Base-by-base conservation (phyloP, 1,139 yeast genomes). In the Lodderomyces theae region DNA sequence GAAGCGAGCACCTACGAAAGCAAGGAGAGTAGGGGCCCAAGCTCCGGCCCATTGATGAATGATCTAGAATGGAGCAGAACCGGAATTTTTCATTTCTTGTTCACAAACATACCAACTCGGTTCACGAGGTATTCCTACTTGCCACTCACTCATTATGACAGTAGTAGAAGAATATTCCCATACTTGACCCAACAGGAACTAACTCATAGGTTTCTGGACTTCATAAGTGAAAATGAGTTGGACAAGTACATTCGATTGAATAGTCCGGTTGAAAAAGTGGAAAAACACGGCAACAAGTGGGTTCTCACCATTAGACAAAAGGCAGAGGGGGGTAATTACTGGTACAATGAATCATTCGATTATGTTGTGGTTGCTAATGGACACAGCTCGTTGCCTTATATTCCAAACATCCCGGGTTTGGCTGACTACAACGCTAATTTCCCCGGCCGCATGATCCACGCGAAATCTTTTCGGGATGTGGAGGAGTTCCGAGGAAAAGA, bases 401-500 rank as follows among this genome's bases (percentile, higher is more conserved):
- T 75, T 29, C 83, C 83, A 2, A 48, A 55, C 9, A 66, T 75
- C 35, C 62, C 62, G 0, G 89, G 89, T 0, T 57, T 83, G 38
- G 60, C 65, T 3, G 74, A 69, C 36, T 82, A 80, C 75, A 58
- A 58, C 41, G 54, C 50, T 8, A 56, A 60, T 22, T 66, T 60
- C 45, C 82, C 85, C 1, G 70, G 66, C 2, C 56, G 71, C 6
- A 63, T 84, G 2, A 54, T 67, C 16, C 94, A 86, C 58, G 71
- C 90, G 12, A 80, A 79, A 52, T 62, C 73, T 22, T 86, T 75
- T 58, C 69, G 82, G 45, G 66, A 64, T 12, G 74, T 82, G 3
- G 69, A 71, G 4, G 69, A 63, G 26, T 80, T 64, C 48, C 54
- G 54, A 24, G 64, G 61, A 39, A 64, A 74, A 49, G 66, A 66